Conservation (phyloP, 2,329 filamentous ascomycete genomes). For the Blastomyces silverae region DNA sequence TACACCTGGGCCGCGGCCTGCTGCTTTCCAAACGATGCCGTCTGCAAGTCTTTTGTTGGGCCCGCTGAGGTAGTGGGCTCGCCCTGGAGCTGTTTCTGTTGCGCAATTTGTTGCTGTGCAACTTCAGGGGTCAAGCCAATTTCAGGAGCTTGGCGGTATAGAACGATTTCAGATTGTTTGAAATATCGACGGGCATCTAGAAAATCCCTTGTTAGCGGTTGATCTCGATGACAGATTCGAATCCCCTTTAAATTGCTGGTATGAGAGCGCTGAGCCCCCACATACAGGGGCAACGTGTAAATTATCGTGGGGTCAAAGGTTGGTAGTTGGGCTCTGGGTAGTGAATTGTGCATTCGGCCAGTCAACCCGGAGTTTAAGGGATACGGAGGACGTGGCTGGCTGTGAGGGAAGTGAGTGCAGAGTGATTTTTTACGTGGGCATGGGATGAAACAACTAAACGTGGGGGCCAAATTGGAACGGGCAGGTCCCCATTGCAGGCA, state of each 20-base stretch:
- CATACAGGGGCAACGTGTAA: background rate
- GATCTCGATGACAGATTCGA: background rate
- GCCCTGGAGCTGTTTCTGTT: conserved; percentile 30
- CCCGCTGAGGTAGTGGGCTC: conserved; percentile 8
- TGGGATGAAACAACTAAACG: no score
- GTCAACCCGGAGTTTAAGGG: background rate
- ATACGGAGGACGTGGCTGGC: background rate
- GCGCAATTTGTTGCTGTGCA: conserved; percentile 35
- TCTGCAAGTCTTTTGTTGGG: conserved; percentile 10
- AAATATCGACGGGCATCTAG: conserved; percentile 93
- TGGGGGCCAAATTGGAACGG: background rate
- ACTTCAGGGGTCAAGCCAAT: conserved; percentile 38
- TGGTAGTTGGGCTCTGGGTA: background rate
- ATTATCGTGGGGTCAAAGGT: background rate
- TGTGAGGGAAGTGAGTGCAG: background rate
- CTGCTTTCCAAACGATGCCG: conserved; percentile 11
- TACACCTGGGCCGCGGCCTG: conserved; percentile 10
- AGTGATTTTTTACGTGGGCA: conserved; percentile 2
- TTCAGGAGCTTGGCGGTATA: conserved; percentile 68
- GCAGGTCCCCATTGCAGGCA: background rate
- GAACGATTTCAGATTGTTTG: conserved; percentile 97
- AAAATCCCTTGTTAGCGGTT: background rate
- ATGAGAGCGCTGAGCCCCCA: background rate
- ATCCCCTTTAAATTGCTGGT: background rate
- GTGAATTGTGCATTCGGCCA: background rate